Conservation (phyloP, 2,329 filamentous ascomycete species). For the Botrytis elliptica region DNA sequence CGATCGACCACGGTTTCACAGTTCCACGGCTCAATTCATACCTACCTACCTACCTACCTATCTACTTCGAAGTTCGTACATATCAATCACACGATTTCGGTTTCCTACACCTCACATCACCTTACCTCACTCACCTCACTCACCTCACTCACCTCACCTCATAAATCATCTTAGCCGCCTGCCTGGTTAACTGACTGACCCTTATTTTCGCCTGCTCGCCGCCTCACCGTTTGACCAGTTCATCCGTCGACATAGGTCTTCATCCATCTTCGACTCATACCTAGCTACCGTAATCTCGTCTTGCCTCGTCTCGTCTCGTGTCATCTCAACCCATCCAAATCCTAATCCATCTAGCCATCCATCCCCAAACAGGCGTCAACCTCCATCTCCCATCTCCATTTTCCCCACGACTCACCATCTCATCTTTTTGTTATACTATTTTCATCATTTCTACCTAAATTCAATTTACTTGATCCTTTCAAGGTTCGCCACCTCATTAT, state of each 20-base stretch:
- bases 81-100: background rate
- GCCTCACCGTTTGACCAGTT: background rate
- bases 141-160: no score
- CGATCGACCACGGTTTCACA: background rate
- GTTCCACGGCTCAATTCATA: background rate
- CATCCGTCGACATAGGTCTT: background rate
- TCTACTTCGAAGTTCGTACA: background rate
- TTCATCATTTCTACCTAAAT: constrained; percentile 18
- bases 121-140: background rate
- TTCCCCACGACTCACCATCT: constrained; percentile 2
- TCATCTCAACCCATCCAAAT: background rate
- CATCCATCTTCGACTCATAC: background rate
- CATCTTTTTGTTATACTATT: background rate
- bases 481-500: background rate
- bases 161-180: background rate
- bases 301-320: background rate
- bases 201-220: constrained; percentile 1
- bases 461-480: background rate
- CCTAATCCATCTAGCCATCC: background rate
- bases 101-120: background rate
- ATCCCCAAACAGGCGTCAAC: background rate
- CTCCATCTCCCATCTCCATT: background rate
- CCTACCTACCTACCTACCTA: background rate
- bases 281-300: background rate
- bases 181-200: background rate